These are phyloP conservation scores for Melampsora larici-populina DNA, from an alignment of 1,284 basidiomycete genomes.

Conservation along the genomic window DNA sequence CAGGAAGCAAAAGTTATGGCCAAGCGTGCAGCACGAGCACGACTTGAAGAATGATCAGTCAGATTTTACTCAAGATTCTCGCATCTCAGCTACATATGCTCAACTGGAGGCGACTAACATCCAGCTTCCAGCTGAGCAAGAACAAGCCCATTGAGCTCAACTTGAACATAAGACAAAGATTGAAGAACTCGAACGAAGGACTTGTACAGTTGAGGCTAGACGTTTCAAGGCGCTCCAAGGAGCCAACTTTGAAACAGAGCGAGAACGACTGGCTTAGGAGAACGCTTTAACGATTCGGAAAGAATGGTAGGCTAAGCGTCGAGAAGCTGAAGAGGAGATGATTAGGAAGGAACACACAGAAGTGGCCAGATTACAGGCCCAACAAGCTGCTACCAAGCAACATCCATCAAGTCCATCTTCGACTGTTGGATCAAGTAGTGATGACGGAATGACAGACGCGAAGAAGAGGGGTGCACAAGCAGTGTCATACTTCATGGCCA, in stretches of 20 bases:
- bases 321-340: conserved; percentile 5
- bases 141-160: background rate
- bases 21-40: background rate
- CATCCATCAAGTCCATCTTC: background rate
- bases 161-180: background rate
- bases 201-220: background rate
- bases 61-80: background rate
- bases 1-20: background rate
- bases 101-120: background rate
- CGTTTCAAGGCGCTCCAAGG: background rate
- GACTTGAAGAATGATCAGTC: background rate
- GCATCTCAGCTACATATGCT: background rate
- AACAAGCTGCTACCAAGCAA: conserved; percentile 8
- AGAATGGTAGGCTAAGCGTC: conserved; percentile 3
- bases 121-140: background rate
- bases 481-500: conserved; percentile 28
- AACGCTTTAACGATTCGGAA: background rate
- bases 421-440: background rate
- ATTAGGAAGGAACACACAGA: background rate
- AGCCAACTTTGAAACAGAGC: background rate
- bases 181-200: background rate
- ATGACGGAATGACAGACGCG: conserved; percentile 5
- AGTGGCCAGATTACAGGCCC: conserved; percentile 5
- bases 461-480: conserved; percentile 17
- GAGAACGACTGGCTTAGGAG: background rate